Percentiles rank a stretch among this genome's conserved stretches.
Evolutionary conservation across 169 alveolate genomes (phyloP).

Genomic region (Perkinsus olseni): DNA sequence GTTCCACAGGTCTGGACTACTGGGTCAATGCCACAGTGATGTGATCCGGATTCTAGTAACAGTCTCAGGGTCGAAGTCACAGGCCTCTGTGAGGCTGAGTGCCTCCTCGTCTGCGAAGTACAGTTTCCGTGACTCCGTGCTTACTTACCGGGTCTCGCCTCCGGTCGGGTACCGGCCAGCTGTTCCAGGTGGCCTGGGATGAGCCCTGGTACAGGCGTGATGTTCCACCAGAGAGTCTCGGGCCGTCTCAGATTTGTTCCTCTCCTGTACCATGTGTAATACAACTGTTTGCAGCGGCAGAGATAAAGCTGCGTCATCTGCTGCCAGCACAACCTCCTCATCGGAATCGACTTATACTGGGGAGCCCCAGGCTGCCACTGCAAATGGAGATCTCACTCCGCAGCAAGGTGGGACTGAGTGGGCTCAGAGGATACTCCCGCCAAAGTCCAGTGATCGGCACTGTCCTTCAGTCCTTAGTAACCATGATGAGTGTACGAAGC

Average conservation of each 20-base stretch:
- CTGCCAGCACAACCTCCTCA: neutral
- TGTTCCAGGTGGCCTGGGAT: too few species aligned
- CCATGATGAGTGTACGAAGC: neutral
- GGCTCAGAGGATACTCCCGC: neutral
- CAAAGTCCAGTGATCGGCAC: neutral
- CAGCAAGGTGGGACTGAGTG: neutral
- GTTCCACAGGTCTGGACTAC: too few species aligned
- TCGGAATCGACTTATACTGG: neutral
- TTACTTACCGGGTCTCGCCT: too few species aligned
- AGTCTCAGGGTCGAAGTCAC: too few species aligned
- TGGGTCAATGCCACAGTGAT: too few species aligned
- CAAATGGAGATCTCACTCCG: neutral
- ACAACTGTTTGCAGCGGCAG: neutral
- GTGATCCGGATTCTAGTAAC: too few species aligned
- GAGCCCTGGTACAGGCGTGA: too few species aligned
- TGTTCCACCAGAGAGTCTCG: too few species aligned
- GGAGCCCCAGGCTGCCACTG: neutral
- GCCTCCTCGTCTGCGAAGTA: too few species aligned
- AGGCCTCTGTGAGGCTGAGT: too few species aligned
- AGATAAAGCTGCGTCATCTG: neutral
- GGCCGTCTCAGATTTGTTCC: neutral
- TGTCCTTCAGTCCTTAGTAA: neutral
- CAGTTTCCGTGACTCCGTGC: too few species aligned
- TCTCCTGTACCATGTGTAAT: neutral
- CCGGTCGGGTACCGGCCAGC: too few species aligned